Base-by-base conservation (phyloP, 805 yeast genomes). In the Pichia pseudocactophila region DNA sequence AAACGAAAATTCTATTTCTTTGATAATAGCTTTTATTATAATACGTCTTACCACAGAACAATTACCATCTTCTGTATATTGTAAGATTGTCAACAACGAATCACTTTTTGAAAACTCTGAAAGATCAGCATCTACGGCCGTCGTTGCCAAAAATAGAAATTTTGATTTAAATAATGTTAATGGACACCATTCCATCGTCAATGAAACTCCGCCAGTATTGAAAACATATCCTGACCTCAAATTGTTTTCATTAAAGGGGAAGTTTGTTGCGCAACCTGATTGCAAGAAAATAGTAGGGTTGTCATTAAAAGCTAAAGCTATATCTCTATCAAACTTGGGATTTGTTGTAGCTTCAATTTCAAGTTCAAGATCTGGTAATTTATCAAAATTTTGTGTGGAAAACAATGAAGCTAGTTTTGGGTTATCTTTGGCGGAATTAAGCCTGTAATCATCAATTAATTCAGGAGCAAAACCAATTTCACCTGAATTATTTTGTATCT, bases 121-220 rank as follows among this genome's bases (percentile, higher is more conserved):
- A 30, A 50, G 41, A 12, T 50, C 40, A 7, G 53, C 28, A 10
- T 44, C 30, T 6, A 37, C 31, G 12, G 49, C 43, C 10, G 52
- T 40, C 6, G 55, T 50, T 13, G 58, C 53, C 1, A 61, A 58
- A 49, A 61, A 59, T 13, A 62, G 36, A 38, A 50, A 62, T 25
- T 48, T 43, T 13, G 47, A 49, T 6, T 38, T 47, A 27, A 45
- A 36, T 3, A 54, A 41, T 4, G 39, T 28, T 28, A 48, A 47
- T 32, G 56, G 51, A 20, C 51, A 42, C 62, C 64, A 61, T 18
- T 51, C 48, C 10, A 53, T 42, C 6, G 46, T 39, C 11, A 59
- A 18, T 3, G 65, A 62, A 3, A 55, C 15, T 2, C 64, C 65
- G 17, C 65, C 65, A 7, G 59, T 52, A 38, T 59, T 60, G 2